Evolutionary conservation across 768 basidiomycete species (phyloP), one percentile per base, ranked within the genome.

Genomic region (Inosperma sp.): DNA sequence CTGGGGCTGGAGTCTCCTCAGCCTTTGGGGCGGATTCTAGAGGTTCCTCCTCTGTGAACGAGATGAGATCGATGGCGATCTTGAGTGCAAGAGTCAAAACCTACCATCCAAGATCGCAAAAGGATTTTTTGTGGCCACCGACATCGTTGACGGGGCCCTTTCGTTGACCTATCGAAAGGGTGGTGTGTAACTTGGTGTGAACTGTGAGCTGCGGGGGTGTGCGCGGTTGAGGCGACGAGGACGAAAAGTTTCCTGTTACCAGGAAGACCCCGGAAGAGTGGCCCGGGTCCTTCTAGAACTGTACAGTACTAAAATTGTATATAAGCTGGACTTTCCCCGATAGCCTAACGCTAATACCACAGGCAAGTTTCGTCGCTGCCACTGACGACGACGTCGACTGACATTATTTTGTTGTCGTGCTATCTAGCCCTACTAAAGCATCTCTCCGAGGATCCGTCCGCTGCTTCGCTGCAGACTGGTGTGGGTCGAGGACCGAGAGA

Each of bases 81-180:
- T 33, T 23, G 51, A 56, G 37, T n/a, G 53, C 13, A 56, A 51
- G 48, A 41, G 37, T 23, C 35, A 7, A 40, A 42, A 79, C 75
- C 54, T 59, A 89, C 88, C 85, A 67, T 84, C 83, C 69, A 91
- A 76, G 72, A 90, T 63, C 69, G 88, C 81, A 75, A 91, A 92
- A 59, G 84, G 84, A 74, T 90, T 91, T 81, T 74, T 83, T 67
- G 82, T 82, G 75, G 85, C 88, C 81, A 91, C 88, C 86, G 88
- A 89, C 88, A 92, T 90, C 65, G 70, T 81, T 72, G 79, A 75
- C 79, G 82, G 82, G 77, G 81, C 79, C 76, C 69, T 72, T 75
- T 76, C 64, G 52, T 50, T 53, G 61, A 56, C 60, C 59, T 63
- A 56, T 67, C 63, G 59, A n/a, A n/a, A n/a, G n/a, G n/a, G n/a